phyloP scores from a whole-genome alignment of 139 green algal species.

The Gonium pectorale region DNA sequence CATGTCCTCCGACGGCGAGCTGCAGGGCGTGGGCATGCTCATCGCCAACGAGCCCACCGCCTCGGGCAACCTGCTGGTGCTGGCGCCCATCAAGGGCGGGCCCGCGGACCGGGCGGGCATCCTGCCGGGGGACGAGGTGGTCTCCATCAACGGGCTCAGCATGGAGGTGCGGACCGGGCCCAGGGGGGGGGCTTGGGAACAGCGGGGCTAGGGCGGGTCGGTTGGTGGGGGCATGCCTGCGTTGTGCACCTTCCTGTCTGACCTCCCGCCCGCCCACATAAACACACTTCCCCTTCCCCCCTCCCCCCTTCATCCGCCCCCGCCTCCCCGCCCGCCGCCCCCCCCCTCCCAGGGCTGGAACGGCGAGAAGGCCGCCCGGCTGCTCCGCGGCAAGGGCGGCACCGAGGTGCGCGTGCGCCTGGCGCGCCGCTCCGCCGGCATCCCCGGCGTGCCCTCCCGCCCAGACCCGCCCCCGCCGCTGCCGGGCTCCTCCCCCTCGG shows the following conservation, averaged over 20 bases:
- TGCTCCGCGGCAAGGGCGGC: constrained; percentile 84
- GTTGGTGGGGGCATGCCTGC: background rate
- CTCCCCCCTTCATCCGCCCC: background rate
- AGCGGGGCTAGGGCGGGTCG: background rate
- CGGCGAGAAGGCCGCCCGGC: constrained; percentile 76
- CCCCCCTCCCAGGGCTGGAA: constrained; percentile 66
- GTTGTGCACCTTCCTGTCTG: background rate
- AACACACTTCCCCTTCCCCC: background rate
- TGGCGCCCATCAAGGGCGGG: constrained; percentile 87
- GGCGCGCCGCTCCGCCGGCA: constrained; percentile 66
- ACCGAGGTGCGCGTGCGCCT: constrained; percentile 70
- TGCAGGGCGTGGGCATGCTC: constrained; percentile 95
- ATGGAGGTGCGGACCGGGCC: constrained; percentile 10
- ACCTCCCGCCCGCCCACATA: background rate
- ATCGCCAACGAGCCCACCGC: constrained; percentile 78
- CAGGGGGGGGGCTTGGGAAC: background rate
- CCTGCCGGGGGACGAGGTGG: constrained; percentile 86
- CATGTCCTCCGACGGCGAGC: constrained; percentile 85
- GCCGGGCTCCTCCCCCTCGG: background rate
- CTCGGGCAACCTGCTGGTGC: constrained; percentile 73
- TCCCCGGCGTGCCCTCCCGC: constrained; percentile 79
- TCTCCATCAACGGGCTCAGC: constrained; percentile 33
- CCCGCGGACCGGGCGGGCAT: constrained; percentile 91
- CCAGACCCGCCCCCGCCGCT: constrained; percentile 58
- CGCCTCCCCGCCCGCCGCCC: background rate